Percentiles rank a stretch among this genome's conserved stretches.
phyloP scores from a whole-genome alignment of 2,329 filamentous ascomycete genomes.

The Fusarium lyarnte region DNA sequence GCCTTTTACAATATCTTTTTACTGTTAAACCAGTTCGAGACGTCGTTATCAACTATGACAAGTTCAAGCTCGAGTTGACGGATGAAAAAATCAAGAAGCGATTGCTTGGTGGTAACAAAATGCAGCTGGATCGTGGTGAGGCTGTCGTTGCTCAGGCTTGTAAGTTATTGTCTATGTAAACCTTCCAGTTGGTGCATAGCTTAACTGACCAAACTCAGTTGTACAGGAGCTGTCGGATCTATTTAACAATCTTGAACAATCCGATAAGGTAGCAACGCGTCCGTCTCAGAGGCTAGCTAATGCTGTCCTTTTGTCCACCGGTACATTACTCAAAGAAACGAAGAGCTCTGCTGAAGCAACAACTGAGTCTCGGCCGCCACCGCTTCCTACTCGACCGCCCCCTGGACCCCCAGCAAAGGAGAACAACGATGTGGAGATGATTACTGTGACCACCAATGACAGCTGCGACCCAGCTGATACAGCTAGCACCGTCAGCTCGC shows the following conservation, averaged over 20 bases:
- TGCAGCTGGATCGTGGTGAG: constrained; percentile 62
- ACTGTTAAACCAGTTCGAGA: constrained; percentile 84
- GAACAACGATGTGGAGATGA: constrained; percentile 48
- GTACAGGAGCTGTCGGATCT: constrained; percentile 76
- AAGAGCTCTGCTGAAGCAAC: constrained; percentile 43
- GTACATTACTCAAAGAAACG: constrained; percentile 48
- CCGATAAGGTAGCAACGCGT: constrained; percentile 68
- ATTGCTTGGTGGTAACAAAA: constrained; percentile 75
- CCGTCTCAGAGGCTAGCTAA: constrained; percentile 83
- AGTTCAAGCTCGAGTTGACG: constrained; percentile 73
- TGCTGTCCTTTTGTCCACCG: constrained; percentile 73
- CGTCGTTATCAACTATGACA: constrained; percentile 79
- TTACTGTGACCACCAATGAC: constrained; percentile 47
- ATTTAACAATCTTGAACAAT: constrained; percentile 75
- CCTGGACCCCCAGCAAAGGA: constrained; percentile 49
- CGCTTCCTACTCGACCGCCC: constrained; percentile 60
- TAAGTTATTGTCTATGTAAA: constrained; percentile 58
- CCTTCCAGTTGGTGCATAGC: not conserved
- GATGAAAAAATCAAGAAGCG: constrained; percentile 72
- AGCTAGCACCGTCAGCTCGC: constrained; percentile 60
- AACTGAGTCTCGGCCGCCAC: constrained; percentile 52
- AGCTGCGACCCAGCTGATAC: constrained; percentile 49
- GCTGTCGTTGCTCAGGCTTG: constrained; percentile 76
- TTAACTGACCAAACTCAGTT: constrained; percentile 62
- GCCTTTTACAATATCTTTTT: constrained; percentile 93